Evolutionary conservation across 352 stramenopile genomes (phyloP).

Genomic region (Achlya hypogyna): DNA sequence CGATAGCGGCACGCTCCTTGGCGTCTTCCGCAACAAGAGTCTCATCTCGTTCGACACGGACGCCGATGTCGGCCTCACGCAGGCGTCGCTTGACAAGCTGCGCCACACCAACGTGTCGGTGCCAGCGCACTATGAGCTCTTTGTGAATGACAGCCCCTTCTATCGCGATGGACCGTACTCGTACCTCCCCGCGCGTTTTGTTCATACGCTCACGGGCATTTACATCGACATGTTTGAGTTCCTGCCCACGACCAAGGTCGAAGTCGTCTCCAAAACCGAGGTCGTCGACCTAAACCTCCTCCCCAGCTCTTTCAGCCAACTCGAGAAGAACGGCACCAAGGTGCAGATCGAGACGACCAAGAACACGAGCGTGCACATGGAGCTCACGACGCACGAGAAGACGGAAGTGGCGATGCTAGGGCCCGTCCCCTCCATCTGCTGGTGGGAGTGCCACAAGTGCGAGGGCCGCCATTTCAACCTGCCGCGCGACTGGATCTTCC

Average conservation of each 20-base stretch:
- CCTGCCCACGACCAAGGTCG: background rate
- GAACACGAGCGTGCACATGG: background rate
- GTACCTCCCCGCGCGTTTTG: conserved; percentile 29
- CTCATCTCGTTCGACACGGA: conserved; percentile 49
- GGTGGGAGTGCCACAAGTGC: background rate
- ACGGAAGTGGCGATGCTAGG: background rate
- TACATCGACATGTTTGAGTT: conserved; percentile 47
- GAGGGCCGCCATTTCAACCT: conserved; percentile 22
- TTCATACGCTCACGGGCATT: conserved; percentile 41
- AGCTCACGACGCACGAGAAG: background rate
- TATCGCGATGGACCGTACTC: background rate
- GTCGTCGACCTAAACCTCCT: background rate
- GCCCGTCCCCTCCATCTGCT: background rate
- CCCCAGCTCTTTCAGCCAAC: background rate
- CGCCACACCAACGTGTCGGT: conserved; percentile 25
- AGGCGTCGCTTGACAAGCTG: conserved; percentile 32
- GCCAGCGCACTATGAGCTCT: conserved; percentile 33
- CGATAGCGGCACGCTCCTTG: conserved; percentile 51
- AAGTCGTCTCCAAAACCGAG: background rate
- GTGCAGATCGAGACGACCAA: background rate
- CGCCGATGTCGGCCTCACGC: conserved; percentile 44
- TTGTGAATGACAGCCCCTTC: conserved; percentile 35
- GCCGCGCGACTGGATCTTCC: conserved; percentile 26
- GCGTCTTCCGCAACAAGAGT: conserved; percentile 38
- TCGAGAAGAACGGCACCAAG: background rate